These are phyloP conservation scores for Tetramitus jugosus DNA, from an alignment of 208 protist species.

Conservation along the genomic window DNA sequence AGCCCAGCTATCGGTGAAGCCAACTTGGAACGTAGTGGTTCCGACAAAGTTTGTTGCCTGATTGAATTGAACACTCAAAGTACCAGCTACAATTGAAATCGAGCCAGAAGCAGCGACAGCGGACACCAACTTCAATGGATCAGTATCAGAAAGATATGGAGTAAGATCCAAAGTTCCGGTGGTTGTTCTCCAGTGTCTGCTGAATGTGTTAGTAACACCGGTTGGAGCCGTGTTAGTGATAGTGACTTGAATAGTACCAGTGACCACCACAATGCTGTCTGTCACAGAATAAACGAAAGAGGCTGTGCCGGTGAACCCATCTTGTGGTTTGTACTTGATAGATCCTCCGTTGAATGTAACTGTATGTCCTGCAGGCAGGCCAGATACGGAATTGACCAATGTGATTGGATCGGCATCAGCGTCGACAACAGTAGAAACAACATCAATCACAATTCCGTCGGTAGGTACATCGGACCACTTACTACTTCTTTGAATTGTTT, in stretches of 20 bases:
- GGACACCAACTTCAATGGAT: neutral
- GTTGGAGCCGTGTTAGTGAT: neutral
- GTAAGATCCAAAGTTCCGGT: neutral
- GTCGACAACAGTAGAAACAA: neutral
- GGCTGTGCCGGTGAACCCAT: neutral
- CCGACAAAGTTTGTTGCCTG: neutral
- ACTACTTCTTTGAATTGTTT: too few species aligned
- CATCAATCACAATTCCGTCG: too few species aligned
- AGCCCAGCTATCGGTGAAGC: conserved; percentile 1
- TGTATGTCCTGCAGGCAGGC: too few species aligned
- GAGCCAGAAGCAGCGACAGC: neutral
- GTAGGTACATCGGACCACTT: too few species aligned
- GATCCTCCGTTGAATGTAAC: neutral
- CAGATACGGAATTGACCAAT: neutral
- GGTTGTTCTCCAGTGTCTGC: neutral
- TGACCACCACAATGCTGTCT: neutral
- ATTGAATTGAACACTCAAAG: neutral
- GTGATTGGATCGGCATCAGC: neutral
- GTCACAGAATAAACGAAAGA: neutral
- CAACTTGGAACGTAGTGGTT: neutral
- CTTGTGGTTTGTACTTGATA: neutral
- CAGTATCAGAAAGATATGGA: neutral
- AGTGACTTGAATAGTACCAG: neutral
- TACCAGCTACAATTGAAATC: neutral
- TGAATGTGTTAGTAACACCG: neutral